Percentiles rank a stretch among this genome's conserved stretches.
Conservation (phyloP, 2,329 filamentous ascomycete genomes). For the Pseudodiploospora longispora region DNA sequence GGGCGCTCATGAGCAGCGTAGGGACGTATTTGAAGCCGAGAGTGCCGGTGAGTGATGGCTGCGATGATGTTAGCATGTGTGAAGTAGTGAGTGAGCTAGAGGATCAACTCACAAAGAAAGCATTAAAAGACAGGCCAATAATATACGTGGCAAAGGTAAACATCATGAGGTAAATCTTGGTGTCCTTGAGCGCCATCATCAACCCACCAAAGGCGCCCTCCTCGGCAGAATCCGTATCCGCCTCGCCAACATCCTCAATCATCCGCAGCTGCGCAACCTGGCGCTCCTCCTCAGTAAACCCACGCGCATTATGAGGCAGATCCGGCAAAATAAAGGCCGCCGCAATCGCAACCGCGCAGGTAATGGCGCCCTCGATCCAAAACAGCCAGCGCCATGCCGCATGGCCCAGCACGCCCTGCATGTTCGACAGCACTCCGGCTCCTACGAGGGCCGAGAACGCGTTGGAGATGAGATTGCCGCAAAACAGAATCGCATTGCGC, state of each 20-base stretch:
- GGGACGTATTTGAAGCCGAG: slow-evolving; percentile 45
- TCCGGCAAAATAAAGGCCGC: slow-evolving; percentile 45
- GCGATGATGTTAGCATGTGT: slow-evolving; percentile 2
- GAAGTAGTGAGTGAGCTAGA: too few species aligned
- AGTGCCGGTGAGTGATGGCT: slow-evolving; percentile 44
- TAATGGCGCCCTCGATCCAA: slow-evolving; percentile 48
- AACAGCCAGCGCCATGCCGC: slow-evolving; percentile 55
- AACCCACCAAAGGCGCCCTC: slow-evolving; percentile 45
- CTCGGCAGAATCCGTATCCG: slow-evolving; percentile 41
- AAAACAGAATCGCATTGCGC: slow-evolving; percentile 50
- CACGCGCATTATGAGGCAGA: slow-evolving; percentile 46
- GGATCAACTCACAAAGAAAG: slow-evolving; percentile 40
- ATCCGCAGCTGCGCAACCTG: slow-evolving; percentile 47
- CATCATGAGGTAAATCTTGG: slow-evolving; percentile 58
- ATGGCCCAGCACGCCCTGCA: slow-evolving; percentile 46
- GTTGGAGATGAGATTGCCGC: slow-evolving; percentile 51
- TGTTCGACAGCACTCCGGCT: slow-evolving; percentile 50
- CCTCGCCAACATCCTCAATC: slow-evolving; percentile 50
- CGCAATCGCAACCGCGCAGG: slow-evolving; percentile 39
- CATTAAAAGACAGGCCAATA: slow-evolving; percentile 49
- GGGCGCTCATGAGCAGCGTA: slow-evolving; percentile 47
- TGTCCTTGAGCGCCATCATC: slow-evolving; percentile 50
- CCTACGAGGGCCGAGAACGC: slow-evolving; percentile 52
- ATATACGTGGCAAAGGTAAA: slow-evolving; percentile 54
- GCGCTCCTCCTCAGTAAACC: slow-evolving; percentile 52